phyloP scores from a whole-genome alignment of 768 basidiomycete species.

The Nevesoporus exiguus region DNA sequence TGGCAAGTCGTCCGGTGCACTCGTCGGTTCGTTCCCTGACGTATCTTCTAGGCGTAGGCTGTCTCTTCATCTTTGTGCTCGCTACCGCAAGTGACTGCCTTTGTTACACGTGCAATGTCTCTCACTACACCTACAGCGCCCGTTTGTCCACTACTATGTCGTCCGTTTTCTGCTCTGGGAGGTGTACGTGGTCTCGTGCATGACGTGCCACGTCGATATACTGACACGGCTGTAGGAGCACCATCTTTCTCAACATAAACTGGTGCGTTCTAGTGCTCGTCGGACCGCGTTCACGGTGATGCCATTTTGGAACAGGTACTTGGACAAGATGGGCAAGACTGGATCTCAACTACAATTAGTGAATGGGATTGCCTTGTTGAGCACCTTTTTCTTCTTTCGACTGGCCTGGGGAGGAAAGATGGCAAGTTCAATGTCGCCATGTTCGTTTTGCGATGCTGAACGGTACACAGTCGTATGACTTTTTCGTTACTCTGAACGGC shows the following conservation, averaged over 20 bases:
- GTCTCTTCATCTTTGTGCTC: constrained; percentile 61
- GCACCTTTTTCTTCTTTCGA: constrained; percentile 66
- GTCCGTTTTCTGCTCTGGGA: constrained; percentile 83
- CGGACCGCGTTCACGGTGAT: background rate
- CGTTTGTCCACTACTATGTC: constrained; percentile 79
- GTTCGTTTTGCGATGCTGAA: constrained; percentile 2
- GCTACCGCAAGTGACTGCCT: constrained; percentile 55
- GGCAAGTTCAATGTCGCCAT: constrained; percentile 14
- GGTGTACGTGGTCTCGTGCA: constrained; percentile 40
- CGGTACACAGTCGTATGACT: constrained; percentile 54
- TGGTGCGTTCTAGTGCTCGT: constrained; percentile 47
- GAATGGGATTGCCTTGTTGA: constrained; percentile 67
- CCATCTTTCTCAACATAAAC: constrained; percentile 84
- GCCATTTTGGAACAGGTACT: constrained; percentile 44
- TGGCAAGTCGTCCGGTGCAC: constrained; percentile 39
- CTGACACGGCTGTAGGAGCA: constrained; percentile 48
- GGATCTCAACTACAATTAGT: constrained; percentile 64
- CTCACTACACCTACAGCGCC: constrained; percentile 40
- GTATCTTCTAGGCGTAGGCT: constrained; percentile 48
- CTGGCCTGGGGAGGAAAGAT: constrained; percentile 65
- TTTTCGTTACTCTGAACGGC: constrained; percentile 55
- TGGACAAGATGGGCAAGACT: constrained; percentile 74
- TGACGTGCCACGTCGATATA: background rate
- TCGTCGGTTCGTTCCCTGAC: constrained; percentile 1
- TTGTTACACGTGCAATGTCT: background rate